Evolutionary conservation across 495 filamentous ascomycete species (phyloP).

Genomic region (Podospora anserina): DNA sequence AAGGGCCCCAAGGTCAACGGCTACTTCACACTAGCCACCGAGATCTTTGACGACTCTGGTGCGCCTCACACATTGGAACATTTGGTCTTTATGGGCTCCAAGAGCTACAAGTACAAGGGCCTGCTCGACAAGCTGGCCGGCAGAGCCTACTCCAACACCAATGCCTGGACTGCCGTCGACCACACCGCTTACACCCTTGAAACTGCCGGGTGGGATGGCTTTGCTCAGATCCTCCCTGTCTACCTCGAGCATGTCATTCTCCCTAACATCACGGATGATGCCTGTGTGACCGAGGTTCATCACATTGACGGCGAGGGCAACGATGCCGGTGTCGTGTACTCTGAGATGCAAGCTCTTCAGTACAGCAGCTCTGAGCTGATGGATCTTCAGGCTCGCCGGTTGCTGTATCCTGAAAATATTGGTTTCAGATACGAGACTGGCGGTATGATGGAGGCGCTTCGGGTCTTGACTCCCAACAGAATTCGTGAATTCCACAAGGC

Average conservation of each 20-base stretch:
- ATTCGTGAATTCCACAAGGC: slow-evolving; percentile 90
- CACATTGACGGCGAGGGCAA: slow-evolving; percentile 90
- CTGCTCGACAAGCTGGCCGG: slow-evolving; percentile 91
- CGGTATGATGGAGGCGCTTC: slow-evolving; percentile 88
- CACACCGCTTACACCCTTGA: slow-evolving; percentile 96
- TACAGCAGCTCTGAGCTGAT: slow-evolving; percentile 81
- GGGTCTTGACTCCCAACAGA: slow-evolving; percentile 78
- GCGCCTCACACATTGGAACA: slow-evolving; percentile 96
- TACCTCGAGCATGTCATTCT: slow-evolving; percentile 94
- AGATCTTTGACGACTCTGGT: slow-evolving; percentile 95
- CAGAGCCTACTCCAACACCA: slow-evolving; percentile 87
- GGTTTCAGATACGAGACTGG: slow-evolving; percentile 97
- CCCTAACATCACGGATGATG: slow-evolving; percentile 87
- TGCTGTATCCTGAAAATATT: slow-evolving; percentile 82
- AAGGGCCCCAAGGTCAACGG: slow-evolving; percentile 92
- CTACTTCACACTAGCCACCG: slow-evolving; percentile 92
- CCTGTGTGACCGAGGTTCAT: slow-evolving; percentile 93
- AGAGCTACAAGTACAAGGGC: slow-evolving; percentile 89
- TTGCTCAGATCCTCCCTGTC: slow-evolving; percentile 87
- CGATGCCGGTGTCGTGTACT: slow-evolving; percentile 97
- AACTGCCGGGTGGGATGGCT: slow-evolving; percentile 94
- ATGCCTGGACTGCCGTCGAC: slow-evolving; percentile 93
- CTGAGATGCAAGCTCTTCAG: slow-evolving; percentile 96
- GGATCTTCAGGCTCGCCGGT: slow-evolving; percentile 68
- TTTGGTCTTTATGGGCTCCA: slow-evolving; percentile 96